Evolutionary conservation across 2,329 filamentous ascomycete species (phyloP).

Genomic region (Geosmithia morbida): DNA sequence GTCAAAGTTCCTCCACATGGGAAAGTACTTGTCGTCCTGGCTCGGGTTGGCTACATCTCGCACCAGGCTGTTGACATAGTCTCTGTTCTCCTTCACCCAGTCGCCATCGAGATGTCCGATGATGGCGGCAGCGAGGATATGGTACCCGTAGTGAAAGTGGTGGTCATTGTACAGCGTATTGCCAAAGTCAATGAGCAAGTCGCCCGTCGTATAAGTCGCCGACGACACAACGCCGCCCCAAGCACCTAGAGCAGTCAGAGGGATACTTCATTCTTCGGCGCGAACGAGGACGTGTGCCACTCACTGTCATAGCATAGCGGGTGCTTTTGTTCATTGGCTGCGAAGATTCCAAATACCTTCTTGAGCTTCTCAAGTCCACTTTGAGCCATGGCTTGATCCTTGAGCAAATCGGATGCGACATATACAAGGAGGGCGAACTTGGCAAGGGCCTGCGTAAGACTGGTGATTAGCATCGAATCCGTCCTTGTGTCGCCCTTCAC

Average conservation of each 20-base stretch:
- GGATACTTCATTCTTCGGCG: neutral
- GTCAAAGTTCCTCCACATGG: constrained; percentile 73
- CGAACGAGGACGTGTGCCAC: constrained; percentile 9
- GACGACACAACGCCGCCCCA: constrained; percentile 77
- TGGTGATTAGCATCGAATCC: neutral
- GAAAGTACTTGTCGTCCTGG: constrained; percentile 57
- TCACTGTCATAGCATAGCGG: constrained; percentile 50
- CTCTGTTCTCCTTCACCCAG: constrained; percentile 62
- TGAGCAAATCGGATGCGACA: constrained; percentile 47
- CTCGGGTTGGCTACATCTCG: constrained; percentile 73
- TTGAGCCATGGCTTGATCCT: constrained; percentile 40
- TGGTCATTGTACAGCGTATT: constrained; percentile 75
- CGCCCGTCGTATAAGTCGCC: constrained; percentile 54
- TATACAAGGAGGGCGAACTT: constrained; percentile 63
- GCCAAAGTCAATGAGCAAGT: constrained; percentile 69
- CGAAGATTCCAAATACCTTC: constrained; percentile 49
- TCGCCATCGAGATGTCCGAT: constrained; percentile 64
- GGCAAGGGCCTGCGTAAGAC: constrained; percentile 39
- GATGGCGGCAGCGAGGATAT: constrained; percentile 72
- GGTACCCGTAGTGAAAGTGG: constrained; percentile 74
- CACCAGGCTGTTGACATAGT: constrained; percentile 70
- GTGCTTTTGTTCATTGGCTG: constrained; percentile 51
- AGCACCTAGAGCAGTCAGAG: constrained; percentile 23
- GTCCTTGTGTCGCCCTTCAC: neutral
- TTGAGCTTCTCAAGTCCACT: constrained; percentile 48